These are phyloP conservation scores for Drechslerella stenobrocha DNA, from an alignment of 2,329 filamentous ascomycete species.

Conservation along the genomic window DNA sequence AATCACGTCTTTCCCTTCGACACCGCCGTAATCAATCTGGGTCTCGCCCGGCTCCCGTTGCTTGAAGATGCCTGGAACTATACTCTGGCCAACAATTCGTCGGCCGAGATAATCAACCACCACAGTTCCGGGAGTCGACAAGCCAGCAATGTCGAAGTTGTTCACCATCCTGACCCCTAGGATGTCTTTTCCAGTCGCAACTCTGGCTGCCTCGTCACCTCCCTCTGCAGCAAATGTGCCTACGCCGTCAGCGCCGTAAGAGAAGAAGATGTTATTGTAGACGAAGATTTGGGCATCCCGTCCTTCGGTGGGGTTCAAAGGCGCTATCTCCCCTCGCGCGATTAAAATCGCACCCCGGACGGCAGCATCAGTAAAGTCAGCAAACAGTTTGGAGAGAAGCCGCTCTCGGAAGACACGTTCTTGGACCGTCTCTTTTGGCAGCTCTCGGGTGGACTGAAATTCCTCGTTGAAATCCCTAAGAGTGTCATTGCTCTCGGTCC, in stretches of 20 bases:
- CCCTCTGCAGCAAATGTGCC: constrained; percentile 96
- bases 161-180: constrained; percentile 92
- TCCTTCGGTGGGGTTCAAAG: constrained; percentile 90
- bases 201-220: constrained; percentile 90
- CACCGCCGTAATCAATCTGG: constrained; percentile 97
- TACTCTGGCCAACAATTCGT: constrained; percentile 95
- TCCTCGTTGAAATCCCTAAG: constrained; percentile 99
- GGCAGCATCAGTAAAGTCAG: constrained; percentile 95
- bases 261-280: constrained; percentile 99
- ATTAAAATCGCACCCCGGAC: constrained; percentile 89
- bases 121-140: constrained; percentile 94
- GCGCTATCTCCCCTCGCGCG: constrained; percentile 85
- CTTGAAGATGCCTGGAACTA: constrained; percentile 98
- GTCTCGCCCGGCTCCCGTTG: constrained; percentile 96
- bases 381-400: constrained; percentile 91
- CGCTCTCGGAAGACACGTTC: constrained; percentile 95
- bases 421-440: constrained; percentile 90
- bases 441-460: constrained; percentile 92
- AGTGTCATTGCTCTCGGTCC: constrained; percentile 90
- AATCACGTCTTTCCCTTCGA: constrained; percentile 94
- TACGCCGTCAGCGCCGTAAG: constrained; percentile 94
- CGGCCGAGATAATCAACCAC: constrained; percentile 97
- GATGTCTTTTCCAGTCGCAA: constrained; percentile 96
- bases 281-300: constrained; percentile 97
- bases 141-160: constrained; percentile 89